Conservation (phyloP, 2,329 filamentous ascomycete genomes). For the Meredithiella fracta region DNA sequence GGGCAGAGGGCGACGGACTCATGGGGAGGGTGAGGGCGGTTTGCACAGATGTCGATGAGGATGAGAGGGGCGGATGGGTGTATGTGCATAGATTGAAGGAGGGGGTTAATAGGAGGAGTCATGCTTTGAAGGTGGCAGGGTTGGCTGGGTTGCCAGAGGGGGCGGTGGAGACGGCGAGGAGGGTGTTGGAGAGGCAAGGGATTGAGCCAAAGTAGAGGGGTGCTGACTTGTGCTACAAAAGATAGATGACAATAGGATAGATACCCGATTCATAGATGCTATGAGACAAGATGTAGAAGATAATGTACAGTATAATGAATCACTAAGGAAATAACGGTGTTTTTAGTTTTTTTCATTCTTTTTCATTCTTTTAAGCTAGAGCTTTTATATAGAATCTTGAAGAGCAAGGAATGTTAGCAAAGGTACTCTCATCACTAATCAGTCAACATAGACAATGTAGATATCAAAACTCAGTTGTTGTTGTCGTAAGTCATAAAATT, state of each 20-base stretch:
- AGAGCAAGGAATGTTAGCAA: slow-evolving; percentile 8
- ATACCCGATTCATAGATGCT: no score
- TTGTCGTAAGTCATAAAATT: slow-evolving; percentile 35
- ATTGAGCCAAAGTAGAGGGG: neutral
- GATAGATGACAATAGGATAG: neutral
- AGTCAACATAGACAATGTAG: neutral
- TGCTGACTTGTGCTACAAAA: neutral
- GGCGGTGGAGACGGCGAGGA: slow-evolving; percentile 50
- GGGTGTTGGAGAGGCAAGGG: slow-evolving; percentile 28
- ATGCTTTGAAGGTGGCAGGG: slow-evolving; percentile 86
- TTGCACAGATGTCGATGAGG: slow-evolving; percentile 79
- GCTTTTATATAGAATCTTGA: slow-evolving; percentile 2
- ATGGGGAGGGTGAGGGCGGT: slow-evolving; percentile 38
- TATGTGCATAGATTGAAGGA: slow-evolving; percentile 70
- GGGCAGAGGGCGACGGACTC: slow-evolving; percentile 26
- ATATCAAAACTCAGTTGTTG: neutral
- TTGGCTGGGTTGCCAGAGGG: slow-evolving; percentile 65
- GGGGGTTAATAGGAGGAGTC: slow-evolving; percentile 73
- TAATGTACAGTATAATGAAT: neutral
- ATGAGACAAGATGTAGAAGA: neutral
- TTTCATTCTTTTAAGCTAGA: slow-evolving; percentile 14
- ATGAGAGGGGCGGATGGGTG: slow-evolving; percentile 52
- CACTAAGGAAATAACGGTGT: neutral
- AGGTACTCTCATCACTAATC: neutral
- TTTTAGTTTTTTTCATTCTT: slow-evolving; percentile 20